A percentile compares a stretch with the other conserved stretches of the same genome.
phyloP scores from a whole-genome alignment of 1,284 basidiomycete species.

The Phellinidium pouzarii region DNA sequence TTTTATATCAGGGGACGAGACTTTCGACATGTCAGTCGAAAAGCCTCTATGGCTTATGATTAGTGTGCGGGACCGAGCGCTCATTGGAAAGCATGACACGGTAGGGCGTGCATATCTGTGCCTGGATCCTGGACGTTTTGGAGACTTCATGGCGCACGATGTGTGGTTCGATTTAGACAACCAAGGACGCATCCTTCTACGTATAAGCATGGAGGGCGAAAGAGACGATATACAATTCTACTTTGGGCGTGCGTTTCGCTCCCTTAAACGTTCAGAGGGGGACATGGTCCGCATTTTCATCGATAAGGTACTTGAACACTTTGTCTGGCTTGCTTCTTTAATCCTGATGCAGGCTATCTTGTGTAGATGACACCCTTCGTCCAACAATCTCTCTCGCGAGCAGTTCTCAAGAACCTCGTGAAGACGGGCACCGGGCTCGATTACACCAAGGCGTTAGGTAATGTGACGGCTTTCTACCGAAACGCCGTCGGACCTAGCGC shows the following conservation, averaged over 20 bases:
- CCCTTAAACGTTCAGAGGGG: slow-evolving; percentile 87
- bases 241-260: slow-evolving; percentile 94
- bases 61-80: slow-evolving; percentile 84
- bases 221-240: slow-evolving; percentile 97
- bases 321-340: neutral
- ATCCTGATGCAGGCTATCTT: neutral
- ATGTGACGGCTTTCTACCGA: slow-evolving; percentile 76
- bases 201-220: slow-evolving; percentile 98
- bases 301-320: slow-evolving; percentile 66
- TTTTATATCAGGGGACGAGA: slow-evolving; percentile 77
- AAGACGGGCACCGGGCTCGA: slow-evolving; percentile 65
- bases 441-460: slow-evolving; percentile 79
- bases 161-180: slow-evolving; percentile 90
- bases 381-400: slow-evolving; percentile 80
- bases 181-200: slow-evolving; percentile 77
- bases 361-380: slow-evolving; percentile 90
- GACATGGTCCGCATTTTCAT: slow-evolving; percentile 97
- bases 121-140: slow-evolving; percentile 84
- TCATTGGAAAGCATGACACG: slow-evolving; percentile 87
- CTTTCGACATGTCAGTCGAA: slow-evolving; percentile 89
- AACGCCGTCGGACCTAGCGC: slow-evolving; percentile 58
- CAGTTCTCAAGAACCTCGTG: slow-evolving; percentile 69
- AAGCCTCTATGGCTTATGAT: slow-evolving; percentile 93
- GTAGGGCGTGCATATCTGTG: slow-evolving; percentile 90
- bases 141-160: slow-evolving; percentile 88